Percentiles rank a stretch among this genome's conserved stretches.
These are phyloP conservation scores for Penicillium mononematosum DNA, from an alignment of 495 filamentous ascomycete species.

Conservation along the genomic window DNA sequence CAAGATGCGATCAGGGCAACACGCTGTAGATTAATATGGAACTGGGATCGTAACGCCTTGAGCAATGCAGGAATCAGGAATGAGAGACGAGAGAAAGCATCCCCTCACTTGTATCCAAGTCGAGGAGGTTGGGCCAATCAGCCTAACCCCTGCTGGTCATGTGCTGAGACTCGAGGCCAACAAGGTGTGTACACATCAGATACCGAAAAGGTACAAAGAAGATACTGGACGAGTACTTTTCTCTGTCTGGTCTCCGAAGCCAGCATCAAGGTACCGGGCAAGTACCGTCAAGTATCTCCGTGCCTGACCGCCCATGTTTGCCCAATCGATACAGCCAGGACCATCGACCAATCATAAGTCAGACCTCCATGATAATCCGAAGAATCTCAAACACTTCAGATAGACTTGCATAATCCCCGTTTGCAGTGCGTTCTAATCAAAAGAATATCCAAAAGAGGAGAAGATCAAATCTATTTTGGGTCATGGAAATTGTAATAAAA, in stretches of 20 bases:
- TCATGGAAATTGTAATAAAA: conserved; percentile 38
- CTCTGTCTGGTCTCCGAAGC: neutral
- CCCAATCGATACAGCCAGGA: conserved; percentile 8
- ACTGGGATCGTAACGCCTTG: conserved; percentile 18
- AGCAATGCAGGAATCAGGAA: conserved; percentile 20
- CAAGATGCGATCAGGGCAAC: conserved; percentile 9
- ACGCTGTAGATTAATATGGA: conserved; percentile 8
- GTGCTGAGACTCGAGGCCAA: conserved; percentile 13
- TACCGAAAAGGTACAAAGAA: neutral
- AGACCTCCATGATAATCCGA: neutral
- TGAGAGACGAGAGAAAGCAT: conserved; percentile 16
- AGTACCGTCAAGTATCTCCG: conserved; percentile 4
- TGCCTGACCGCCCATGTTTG: conserved; percentile 16
- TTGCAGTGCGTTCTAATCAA: conserved; percentile 6
- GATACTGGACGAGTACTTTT: conserved; percentile 4
- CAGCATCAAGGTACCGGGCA: neutral
- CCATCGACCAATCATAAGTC: conserved; percentile 2
- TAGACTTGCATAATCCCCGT: neutral
- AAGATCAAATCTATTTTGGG: conserved; percentile 32
- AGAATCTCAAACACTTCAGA: neutral
- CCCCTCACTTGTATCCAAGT: conserved; percentile 24
- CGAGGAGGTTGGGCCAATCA: conserved; percentile 35
- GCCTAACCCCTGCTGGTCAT: conserved; percentile 12
- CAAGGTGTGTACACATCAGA: conserved; percentile 6
- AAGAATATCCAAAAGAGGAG: conserved; percentile 12